A percentile compares a stretch with the other conserved stretches of the same genome.
These are phyloP conservation scores for Colletotrichum coccodes DNA, from an alignment of 2,329 filamentous ascomycete genomes.

Conservation along the genomic window DNA sequence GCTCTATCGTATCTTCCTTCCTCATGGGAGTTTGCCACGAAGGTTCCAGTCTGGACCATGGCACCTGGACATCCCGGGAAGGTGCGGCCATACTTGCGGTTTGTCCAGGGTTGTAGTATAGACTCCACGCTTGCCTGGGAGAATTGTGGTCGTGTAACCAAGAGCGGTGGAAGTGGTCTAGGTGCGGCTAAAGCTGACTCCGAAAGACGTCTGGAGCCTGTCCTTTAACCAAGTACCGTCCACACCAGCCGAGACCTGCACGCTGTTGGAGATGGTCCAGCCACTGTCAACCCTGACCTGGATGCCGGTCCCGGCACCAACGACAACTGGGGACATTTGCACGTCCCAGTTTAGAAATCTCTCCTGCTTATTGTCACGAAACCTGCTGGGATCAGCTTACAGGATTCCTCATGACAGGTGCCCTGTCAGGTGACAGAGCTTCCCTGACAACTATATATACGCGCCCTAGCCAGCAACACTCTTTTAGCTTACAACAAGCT, in stretches of 20 bases:
- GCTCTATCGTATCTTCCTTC: not conserved
- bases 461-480: no score
- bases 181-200: conserved; percentile 8
- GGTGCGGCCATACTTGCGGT: not conserved
- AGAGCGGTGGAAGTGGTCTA: conserved; percentile 8
- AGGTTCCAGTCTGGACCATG: conserved; percentile 5
- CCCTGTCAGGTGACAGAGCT: no score
- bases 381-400: no score
- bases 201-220: not conserved
- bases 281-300: not conserved
- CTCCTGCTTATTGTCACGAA: no score
- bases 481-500: no score
- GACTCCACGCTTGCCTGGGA: not conserved
- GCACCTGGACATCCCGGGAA: conserved; percentile 10
- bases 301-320: conserved; percentile 6
- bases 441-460: no score
- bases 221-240: conserved; percentile 4
- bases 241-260: not conserved
- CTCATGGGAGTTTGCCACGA: conserved; percentile 8
- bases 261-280: conserved; percentile 6
- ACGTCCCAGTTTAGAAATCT: conserved; percentile 27
- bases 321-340: conserved; percentile 20
- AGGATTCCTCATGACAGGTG: no score
- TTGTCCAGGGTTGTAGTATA: conserved; percentile 12
- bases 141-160: not conserved